A percentile compares a stretch with the other conserved stretches of the same genome.
These are phyloP conservation scores for Galeopsis tetrahit DNA, from an alignment of 257 asterid genomes.

Conservation along the genomic window DNA sequence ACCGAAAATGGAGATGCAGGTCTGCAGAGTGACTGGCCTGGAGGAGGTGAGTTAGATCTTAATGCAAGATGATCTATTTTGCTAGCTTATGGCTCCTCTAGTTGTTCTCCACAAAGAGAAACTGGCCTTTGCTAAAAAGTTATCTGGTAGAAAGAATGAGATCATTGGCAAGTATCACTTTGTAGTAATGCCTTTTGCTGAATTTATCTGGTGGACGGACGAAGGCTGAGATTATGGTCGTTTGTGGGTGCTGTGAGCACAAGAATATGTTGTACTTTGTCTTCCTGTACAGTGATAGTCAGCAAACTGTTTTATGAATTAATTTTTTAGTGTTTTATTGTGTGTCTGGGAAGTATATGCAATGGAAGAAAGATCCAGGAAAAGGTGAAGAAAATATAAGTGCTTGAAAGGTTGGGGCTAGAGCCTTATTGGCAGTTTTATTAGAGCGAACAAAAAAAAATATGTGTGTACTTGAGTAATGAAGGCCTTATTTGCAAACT, in stretches of 20 bases:
- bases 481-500: too few relatives aligned
- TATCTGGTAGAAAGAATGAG: neutral
- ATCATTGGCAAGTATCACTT: neutral
- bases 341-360: neutral
- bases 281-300: slow-evolving; percentile 1
- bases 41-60: slow-evolving; percentile 54
- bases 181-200: slow-evolving; percentile 13
- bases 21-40: slow-evolving; percentile 51
- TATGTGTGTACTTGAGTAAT: too few relatives aligned
- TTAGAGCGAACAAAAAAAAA: too few relatives aligned
- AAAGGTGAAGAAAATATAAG: neutral
- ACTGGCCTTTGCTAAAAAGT: too few relatives aligned
- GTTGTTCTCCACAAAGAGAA: neutral
- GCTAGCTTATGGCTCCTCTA: neutral
- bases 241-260: slow-evolving; percentile 7
- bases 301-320: neutral
- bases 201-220: neutral
- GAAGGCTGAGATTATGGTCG: neutral
- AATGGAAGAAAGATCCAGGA: neutral
- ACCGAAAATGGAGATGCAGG: slow-evolving; percentile 47
- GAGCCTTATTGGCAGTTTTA: too few relatives aligned
- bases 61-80: slow-evolving; percentile 46
- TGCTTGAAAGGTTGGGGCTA: too few relatives aligned
- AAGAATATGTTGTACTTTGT: neutral
- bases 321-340: neutral